Evolutionary conservation across 228 moss, liverwort and hornwort species (phyloP).

Genomic region (Sphagnum fallax): DNA sequence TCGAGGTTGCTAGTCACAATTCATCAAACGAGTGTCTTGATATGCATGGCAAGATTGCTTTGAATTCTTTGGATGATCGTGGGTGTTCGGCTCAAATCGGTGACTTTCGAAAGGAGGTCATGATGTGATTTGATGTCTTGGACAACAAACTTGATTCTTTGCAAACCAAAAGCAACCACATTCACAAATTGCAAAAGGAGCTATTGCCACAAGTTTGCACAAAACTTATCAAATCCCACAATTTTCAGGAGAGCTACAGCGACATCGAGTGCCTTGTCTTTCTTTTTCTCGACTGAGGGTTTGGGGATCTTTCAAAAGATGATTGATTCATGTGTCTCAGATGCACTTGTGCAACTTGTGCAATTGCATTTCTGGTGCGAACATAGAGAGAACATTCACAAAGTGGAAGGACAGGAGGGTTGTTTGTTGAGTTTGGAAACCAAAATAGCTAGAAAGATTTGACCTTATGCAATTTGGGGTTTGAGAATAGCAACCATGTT

Average conservation of each 20-base stretch:
- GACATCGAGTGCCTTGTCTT: conserved; percentile 7
- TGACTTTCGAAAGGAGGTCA: not conserved
- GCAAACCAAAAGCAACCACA: not conserved
- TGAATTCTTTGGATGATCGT: not conserved
- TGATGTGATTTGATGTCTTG: not conserved
- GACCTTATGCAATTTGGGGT: not conserved
- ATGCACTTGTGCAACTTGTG: not conserved
- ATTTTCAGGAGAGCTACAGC: not conserved
- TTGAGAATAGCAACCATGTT: conserved; percentile 1
- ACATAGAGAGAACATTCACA: not conserved
- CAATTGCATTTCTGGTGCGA: conserved; percentile 1
- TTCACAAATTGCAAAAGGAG: not conserved
- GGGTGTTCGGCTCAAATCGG: not conserved
- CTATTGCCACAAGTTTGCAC: not conserved
- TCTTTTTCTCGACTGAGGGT: not conserved
- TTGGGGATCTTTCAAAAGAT: not conserved
- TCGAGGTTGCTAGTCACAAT: not conserved
- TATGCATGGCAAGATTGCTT: not conserved
- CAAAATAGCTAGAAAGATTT: not conserved
- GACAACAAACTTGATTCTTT: not conserved
- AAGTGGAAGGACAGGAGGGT: not conserved
- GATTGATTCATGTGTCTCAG: conserved; percentile 7
- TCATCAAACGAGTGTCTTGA: not conserved
- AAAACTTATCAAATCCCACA: not conserved
- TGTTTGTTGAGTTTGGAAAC: not conserved